Conservation (phyloP, 2,329 filamentous ascomycete genomes). For the Clarireedia paspali region DNA sequence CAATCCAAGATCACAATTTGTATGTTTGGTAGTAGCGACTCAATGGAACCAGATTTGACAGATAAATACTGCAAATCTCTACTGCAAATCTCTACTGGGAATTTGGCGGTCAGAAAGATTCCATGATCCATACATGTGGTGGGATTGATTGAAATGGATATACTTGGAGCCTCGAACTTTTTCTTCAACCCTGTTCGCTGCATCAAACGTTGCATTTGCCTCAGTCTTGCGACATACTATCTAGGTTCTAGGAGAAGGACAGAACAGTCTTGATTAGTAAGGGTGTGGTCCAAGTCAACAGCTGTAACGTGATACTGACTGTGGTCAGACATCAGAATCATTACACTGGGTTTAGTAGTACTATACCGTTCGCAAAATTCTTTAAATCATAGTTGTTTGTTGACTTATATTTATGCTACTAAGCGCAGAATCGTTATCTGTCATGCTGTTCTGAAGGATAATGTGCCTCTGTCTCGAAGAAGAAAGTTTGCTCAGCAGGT, state of each 20-base stretch:
- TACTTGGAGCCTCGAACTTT: neutral
- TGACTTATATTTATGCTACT: constrained; percentile 15
- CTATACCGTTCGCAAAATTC: constrained; percentile 14
- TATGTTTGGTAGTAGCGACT: neutral
- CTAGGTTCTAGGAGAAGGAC: neutral
- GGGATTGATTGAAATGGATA: neutral
- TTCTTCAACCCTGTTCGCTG: neutral
- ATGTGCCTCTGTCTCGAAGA: constrained; percentile 16
- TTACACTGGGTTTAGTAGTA: constrained; percentile 14
- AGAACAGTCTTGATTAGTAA: neutral
- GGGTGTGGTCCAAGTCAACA: neutral
- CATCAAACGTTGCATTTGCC: constrained; percentile 2
- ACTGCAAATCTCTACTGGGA: neutral
- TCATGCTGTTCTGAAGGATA: constrained; percentile 11
- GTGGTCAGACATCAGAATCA: constrained; percentile 15
- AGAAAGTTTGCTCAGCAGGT: constrained; percentile 16
- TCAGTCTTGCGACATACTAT: neutral
- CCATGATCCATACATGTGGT: too few species aligned
- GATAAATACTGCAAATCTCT: neutral
- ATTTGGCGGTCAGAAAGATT: neutral
- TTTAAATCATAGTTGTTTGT: constrained; percentile 22
- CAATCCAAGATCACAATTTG: neutral
- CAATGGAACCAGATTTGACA: neutral
- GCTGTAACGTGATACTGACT: neutral
- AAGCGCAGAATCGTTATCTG: constrained; percentile 18